These are phyloP conservation scores for Exophiala oligosperma DNA, from an alignment of 2,329 filamentous ascomycete species.

Conservation along the genomic window DNA sequence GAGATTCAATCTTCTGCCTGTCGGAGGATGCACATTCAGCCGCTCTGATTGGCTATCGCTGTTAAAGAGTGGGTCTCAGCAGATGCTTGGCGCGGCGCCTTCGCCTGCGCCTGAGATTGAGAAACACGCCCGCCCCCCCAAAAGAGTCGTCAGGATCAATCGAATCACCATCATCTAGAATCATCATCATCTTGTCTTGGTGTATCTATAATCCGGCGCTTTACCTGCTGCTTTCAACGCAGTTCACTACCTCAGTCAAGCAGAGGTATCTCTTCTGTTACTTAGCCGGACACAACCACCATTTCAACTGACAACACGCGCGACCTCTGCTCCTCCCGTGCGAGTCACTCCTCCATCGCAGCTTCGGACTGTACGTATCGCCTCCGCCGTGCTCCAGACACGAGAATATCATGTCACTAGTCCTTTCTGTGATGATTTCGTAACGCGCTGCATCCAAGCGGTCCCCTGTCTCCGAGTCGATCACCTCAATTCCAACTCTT, in stretches of 20 bases:
- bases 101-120: conserved; percentile 6
- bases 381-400: not conserved
- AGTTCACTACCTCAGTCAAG: too few relatives aligned
- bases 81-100: conserved; percentile 21
- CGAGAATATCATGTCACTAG: not conserved
- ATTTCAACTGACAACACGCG: not conserved
- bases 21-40: not conserved
- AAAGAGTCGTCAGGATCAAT: not conserved
- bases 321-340: not conserved
- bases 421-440: conserved; percentile 1
- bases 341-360: not conserved
- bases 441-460: not conserved
- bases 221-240: not conserved
- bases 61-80: conserved; percentile 8
- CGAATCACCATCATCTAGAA: not conserved
- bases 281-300: not conserved
- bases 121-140: not conserved
- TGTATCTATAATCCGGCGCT: not conserved
- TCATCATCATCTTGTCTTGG: not conserved
- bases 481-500: not conserved
- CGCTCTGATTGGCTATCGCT: conserved; percentile 19
- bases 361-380: not conserved
- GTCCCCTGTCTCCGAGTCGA: not conserved
- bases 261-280: too few relatives aligned
- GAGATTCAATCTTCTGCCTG: conserved; percentile 16